Evolutionary conservation across 192 early-diverging fungal species (phyloP).

Genomic region (Pilaira anomala): DNA sequence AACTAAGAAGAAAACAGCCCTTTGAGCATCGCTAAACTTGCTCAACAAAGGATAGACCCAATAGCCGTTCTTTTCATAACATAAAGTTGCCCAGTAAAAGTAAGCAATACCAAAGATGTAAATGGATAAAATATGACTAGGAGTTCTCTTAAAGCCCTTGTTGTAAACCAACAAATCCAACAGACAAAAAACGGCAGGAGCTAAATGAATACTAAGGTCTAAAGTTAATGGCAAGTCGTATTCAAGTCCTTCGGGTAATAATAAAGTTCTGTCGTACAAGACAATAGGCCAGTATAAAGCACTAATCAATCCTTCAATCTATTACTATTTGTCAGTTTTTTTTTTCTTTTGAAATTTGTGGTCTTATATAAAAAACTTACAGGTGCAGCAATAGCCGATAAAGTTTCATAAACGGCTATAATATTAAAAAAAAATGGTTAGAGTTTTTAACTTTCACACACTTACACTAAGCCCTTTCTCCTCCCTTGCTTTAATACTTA

Average conservation of each 20-base stretch:
- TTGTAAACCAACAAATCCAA: constrained; percentile 31
- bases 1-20: constrained; percentile 14
- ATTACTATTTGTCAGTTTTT: background rate
- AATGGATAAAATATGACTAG: constrained; percentile 21
- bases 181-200: constrained; percentile 19
- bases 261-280: constrained; percentile 18
- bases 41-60: constrained; percentile 35
- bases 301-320: constrained; percentile 34
- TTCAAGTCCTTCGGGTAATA: constrained; percentile 11
- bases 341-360: too few relatives aligned
- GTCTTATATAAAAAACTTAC: constrained; percentile 16
- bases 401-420: constrained; percentile 12
- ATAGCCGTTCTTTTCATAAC: constrained; percentile 24
- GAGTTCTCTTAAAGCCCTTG: constrained; percentile 20
- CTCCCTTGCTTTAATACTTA: background rate
- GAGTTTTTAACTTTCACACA: background rate
- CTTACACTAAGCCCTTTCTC: background rate
- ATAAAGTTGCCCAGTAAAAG: constrained; percentile 25
- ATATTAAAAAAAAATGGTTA: background rate
- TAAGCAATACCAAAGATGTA: constrained; percentile 25
- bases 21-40: constrained; percentile 1
- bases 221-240: constrained; percentile 15
- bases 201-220: constrained; percentile 30
- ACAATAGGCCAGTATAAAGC: constrained; percentile 34
- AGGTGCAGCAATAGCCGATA: constrained; percentile 24